Evolutionary conservation across 192 early-diverging fungal species (phyloP).

Genomic region (Linnemannia schmuckeri): DNA sequence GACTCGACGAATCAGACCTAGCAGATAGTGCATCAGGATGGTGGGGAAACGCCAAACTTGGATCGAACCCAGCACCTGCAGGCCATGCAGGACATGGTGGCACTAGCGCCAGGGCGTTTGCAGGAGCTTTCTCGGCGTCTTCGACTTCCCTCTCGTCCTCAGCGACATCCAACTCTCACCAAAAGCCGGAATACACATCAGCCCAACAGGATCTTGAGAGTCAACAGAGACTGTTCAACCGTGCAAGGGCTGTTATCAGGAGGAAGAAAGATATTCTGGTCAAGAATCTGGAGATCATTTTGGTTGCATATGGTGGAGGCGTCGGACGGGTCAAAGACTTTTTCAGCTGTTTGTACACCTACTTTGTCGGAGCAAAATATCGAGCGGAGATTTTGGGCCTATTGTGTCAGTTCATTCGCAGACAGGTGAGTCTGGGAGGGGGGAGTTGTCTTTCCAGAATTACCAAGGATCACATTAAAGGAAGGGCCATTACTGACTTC

Average conservation of each 20-base stretch:
- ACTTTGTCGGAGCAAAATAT: conserved; percentile 62
- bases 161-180: not conserved
- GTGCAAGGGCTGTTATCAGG: conserved; percentile 31
- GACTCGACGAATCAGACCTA: conserved; percentile 22
- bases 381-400: conserved; percentile 63
- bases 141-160: not conserved
- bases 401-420: conserved; percentile 62
- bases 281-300: conserved; percentile 38
- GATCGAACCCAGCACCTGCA: not conserved
- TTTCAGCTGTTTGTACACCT: conserved; percentile 61
- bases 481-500: not conserved
- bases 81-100: conserved; percentile 31
- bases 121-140: not conserved
- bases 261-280: conserved; percentile 43
- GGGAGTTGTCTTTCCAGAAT: too few species aligned
- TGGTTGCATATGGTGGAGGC: conserved; percentile 37
- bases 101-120: not conserved
- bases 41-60: conserved; percentile 14
- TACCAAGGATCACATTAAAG: not conserved
- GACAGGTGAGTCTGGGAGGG: conserved; percentile 56
- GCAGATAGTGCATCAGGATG: conserved; percentile 3
- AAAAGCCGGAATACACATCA: conserved; percentile 16
- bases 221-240: conserved; percentile 27
- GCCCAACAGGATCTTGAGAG: conserved; percentile 29
- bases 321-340: conserved; percentile 58